Evolutionary conservation across 2,329 filamentous ascomycete species (phyloP).

Genomic region (Trichoderma sp.): DNA sequence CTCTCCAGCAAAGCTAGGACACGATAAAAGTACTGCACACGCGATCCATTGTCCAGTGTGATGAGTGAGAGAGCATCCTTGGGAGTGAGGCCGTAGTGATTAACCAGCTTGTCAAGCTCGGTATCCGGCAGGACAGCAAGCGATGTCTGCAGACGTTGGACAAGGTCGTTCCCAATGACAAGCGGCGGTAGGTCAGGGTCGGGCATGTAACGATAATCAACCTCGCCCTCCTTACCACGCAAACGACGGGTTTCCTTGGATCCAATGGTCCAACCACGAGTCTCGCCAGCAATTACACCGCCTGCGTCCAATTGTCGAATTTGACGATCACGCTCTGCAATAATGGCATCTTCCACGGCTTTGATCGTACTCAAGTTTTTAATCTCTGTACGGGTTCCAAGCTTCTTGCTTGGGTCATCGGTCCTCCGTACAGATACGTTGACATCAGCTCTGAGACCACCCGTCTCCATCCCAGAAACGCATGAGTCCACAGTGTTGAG

Average conservation of each 20-base stretch:
- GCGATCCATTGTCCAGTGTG: constrained; percentile 72
- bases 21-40: constrained; percentile 79
- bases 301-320: constrained; percentile 77
- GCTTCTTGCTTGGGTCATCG: constrained; percentile 43
- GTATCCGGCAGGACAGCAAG: constrained; percentile 74
- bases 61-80: constrained; percentile 85
- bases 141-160: constrained; percentile 61
- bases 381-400: constrained; percentile 92
- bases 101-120: constrained; percentile 62
- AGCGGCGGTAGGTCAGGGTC: constrained; percentile 88
- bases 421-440: constrained; percentile 82
- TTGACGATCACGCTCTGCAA: constrained; percentile 86
- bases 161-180: constrained; percentile 69
- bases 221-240: constrained; percentile 91
- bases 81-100: constrained; percentile 66
- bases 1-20: constrained; percentile 55
- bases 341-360: constrained; percentile 90
- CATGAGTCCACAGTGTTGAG: constrained; percentile 81
- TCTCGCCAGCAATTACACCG: constrained; percentile 78
- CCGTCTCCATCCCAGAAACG: constrained; percentile 88
- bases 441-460: constrained; percentile 88
- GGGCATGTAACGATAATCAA: constrained; percentile 98
- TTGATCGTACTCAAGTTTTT: constrained; percentile 97
- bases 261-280: constrained; percentile 87
- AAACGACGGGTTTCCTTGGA: constrained; percentile 78